A percentile compares a stretch with the other conserved stretches of the same genome.
Evolutionary conservation across 495 filamentous ascomycete genomes (phyloP).

Genomic region (Podospora sp.): DNA sequence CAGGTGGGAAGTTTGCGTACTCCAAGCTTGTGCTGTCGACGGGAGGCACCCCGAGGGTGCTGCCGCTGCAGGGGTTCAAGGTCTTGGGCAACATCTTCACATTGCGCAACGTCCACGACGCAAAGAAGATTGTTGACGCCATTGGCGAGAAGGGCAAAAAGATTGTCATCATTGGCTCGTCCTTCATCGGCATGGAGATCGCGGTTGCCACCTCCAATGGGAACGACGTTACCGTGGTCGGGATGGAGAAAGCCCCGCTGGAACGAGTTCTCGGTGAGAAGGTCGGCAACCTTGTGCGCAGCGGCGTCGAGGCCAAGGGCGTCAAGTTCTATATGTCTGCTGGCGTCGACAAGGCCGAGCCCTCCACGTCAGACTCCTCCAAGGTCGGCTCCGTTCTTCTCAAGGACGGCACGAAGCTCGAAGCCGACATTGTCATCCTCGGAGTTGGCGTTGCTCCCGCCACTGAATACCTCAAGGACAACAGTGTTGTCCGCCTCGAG

Average conservation of each 20-base stretch:
- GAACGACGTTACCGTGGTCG: constrained; percentile 86
- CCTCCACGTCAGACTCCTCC: constrained; percentile 62
- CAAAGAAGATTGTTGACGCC: constrained; percentile 71
- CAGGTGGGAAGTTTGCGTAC: constrained; percentile 71
- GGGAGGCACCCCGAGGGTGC: constrained; percentile 74
- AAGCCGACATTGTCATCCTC: constrained; percentile 86
- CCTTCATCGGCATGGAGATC: constrained; percentile 96
- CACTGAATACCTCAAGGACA: constrained; percentile 82
- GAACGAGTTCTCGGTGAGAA: constrained; percentile 84
- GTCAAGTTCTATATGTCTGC: constrained; percentile 84
- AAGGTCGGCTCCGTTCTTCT: constrained; percentile 79
- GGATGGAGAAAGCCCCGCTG: constrained; percentile 84
- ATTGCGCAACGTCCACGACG: constrained; percentile 73
- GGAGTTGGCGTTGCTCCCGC: constrained; percentile 88
- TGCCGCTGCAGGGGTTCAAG: constrained; percentile 85
- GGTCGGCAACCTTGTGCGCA: constrained; percentile 79
- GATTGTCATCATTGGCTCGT: constrained; percentile 85
- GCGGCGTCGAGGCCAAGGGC: constrained; percentile 76
- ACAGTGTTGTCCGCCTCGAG: constrained; percentile 64
- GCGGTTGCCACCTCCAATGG: constrained; percentile 73
- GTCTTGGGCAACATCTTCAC: constrained; percentile 84
- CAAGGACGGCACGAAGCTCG: constrained; percentile 82
- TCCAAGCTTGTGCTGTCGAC: constrained; percentile 88
- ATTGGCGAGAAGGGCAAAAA: constrained; percentile 87
- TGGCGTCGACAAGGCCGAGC: constrained; percentile 75